These are phyloP conservation scores for Yamadazyma dendronema DNA, from an alignment of 1,139 yeast species.

Conservation along the genomic window DNA sequence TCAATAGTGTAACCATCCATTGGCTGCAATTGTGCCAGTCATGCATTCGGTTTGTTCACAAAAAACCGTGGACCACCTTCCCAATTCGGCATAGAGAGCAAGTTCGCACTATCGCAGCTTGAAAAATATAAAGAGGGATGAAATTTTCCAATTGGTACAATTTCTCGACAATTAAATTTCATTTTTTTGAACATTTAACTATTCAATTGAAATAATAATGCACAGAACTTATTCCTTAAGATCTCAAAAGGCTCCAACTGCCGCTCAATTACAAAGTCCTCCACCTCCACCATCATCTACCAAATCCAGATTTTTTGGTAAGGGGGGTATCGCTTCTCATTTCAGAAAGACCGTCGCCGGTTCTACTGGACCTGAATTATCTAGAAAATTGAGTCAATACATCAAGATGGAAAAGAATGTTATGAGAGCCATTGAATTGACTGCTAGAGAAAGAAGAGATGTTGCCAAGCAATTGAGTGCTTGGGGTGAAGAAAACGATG, in stretches of 20 bases:
- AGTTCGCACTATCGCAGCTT: constrained; percentile 2
- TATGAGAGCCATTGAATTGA: constrained; percentile 89
- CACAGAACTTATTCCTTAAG: constrained; percentile 98
- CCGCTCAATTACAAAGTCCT: constrained; percentile 89
- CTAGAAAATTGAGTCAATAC: constrained; percentile 84
- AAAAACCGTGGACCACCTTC: constrained; percentile 2
- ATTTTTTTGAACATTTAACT: not conserved
- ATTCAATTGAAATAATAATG: constrained; percentile 46
- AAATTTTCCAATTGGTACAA: constrained; percentile 4
- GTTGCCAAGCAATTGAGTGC: constrained; percentile 93
- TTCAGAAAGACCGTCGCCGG: constrained; percentile 91
- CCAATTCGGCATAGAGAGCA: constrained; percentile 4
- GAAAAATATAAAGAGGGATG: constrained; percentile 9
- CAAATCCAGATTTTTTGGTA: constrained; percentile 84
- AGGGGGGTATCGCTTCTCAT: constrained; percentile 77
- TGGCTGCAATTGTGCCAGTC: no score
- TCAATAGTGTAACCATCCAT: no score
- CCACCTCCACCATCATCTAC: constrained; percentile 92
- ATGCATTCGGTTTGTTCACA: not conserved
- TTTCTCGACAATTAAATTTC: not conserved
- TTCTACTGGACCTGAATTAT: constrained; percentile 89
- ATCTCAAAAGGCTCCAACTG: constrained; percentile 94
- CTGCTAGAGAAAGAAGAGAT: constrained; percentile 93
- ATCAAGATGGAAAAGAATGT: constrained; percentile 97
- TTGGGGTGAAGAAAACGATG: constrained; percentile 99